Percentiles rank a stretch among this genome's conserved stretches.
Conservation (phyloP, 306 rosid species). For the Canavalia gladiata region DNA sequence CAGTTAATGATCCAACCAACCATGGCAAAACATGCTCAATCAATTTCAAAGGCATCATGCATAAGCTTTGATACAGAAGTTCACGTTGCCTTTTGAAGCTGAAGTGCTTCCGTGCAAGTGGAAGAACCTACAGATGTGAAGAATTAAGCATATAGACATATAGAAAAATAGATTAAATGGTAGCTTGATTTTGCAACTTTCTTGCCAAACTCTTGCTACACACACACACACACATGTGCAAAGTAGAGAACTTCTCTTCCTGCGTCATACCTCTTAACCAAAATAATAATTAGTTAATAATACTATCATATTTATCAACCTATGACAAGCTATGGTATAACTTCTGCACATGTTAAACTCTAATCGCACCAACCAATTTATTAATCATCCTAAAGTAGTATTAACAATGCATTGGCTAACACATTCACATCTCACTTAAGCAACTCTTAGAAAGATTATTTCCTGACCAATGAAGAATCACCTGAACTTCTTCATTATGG, state of each 20-base stretch:
- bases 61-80: conserved; percentile 88
- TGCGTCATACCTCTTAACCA: conserved; percentile 24
- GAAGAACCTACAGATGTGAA: conserved; percentile 84
- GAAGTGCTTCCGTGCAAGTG: conserved; percentile 95
- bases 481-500: conserved; percentile 94
- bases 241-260: conserved; percentile 26
- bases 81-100: conserved; percentile 88
- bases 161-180: conserved; percentile 38
- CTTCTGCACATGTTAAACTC: conserved; percentile 41
- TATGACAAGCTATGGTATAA: conserved; percentile 29
- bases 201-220: conserved; percentile 40
- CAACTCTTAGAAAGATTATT: conserved; percentile 27
- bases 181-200: conserved; percentile 36
- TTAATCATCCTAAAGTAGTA: conserved; percentile 33
- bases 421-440: conserved; percentile 36
- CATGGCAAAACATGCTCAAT: conserved; percentile 96
- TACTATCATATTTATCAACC: conserved; percentile 45
- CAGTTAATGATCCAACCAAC: conserved; percentile 82
- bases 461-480: conserved; percentile 53
- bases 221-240: too few relatives aligned
- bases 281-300: conserved; percentile 8
- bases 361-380: conserved; percentile 19
- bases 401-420: conserved; percentile 24
- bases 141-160: conserved; percentile 24
- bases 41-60: conserved; percentile 97